Evolutionary conservation across 2,329 filamentous ascomycete species (phyloP), one percentile per base, ranked within the genome.

Genomic region (Colletotrichum simmondsii): DNA sequence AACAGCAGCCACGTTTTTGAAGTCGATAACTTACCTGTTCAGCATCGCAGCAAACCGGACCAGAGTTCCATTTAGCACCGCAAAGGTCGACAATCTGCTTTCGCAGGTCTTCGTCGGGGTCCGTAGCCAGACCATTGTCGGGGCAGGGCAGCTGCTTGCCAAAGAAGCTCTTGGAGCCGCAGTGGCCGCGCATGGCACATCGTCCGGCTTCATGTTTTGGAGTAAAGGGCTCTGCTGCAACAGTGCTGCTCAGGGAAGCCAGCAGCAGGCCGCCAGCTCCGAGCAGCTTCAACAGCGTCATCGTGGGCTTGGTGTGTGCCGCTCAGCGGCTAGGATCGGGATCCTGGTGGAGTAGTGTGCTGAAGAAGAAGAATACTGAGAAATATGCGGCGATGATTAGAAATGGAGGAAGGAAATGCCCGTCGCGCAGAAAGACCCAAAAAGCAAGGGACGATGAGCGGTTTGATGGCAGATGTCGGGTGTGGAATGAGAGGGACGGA

Each of bases 181-280:
- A 99, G 75, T 97, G 93, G 8, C 95, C 95, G 62, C 96, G 91
- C 75, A 98, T 94, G 1, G 96, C 95, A 83, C 96, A 98, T 75
- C 96, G 90, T 53, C 96, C 96, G 62, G 92, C 87, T 83, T 98
- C 95, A 78, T 98, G 96, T 75, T 91, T 94, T 1, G 87, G 86
- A 0, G 89, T 91, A 70, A 77, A 79, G 24, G 77, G 75, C 52
- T 83, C 77, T 61, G 79, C 79, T 22, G 68, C 68, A 32, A 68
- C 77, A 35, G 10, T 35, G 52, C 78, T 65, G n/a, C 75, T 74
- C 12, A 73, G 53, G 4, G 62, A 52, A 11, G 77, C 75, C 52
- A 82, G 68, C 64, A 84, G 71, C 65, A 81, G 71, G 24, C 77
- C 76, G 19, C 77, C 77, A 65, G 80, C 78, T 74, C 78, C 83